Base-by-base conservation (phyloP, 768 basidiomycete genomes). In the Cytidiella melzeri region DNA sequence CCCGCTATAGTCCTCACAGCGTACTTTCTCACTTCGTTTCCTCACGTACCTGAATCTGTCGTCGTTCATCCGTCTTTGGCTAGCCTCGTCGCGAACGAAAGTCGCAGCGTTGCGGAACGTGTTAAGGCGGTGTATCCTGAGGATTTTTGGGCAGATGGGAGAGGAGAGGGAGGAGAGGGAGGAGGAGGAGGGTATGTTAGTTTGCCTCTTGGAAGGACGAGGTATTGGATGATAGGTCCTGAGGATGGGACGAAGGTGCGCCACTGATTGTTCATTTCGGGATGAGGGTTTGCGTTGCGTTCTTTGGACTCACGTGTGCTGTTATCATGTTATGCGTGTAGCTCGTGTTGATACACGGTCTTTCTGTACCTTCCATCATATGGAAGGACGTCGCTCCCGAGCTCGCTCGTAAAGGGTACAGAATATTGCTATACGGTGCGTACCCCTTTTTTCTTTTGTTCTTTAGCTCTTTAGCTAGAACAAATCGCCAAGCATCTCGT, bases 141-240 rank as follows among this genome's bases (percentile, higher is more conserved):
- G 48, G 74, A 85, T 54, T 82, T 76, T 57, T 87, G 30, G 30
- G 15, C 15, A n/a, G 30, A 34, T 34, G 30, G 30, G 80, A 59
- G 61, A 71, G n/a, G n/a, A n/a, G n/a, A n/a, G n/a, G n/a, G n/a
- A 0, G 75, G 80, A 10, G 30, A 7, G 30, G 15, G 15, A 34
- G 30, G 9, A 15, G 9, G 15, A 34, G 81, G 83, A 6, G 75
- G 70, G 9, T 89, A 88, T 64, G 83, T 74, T 3, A 64, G 67
- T 1, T 69, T 89, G 43, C 87, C 88, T 1, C 73, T 74, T 49
- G 88, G 88, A 37, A 71, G 73, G 50, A 84, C 82, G 52, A 40
- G 84, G 56, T 91, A 89, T 64, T 91, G 87, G 85, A 61, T 90
- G 36, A 60, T 84, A 24, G 88, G 88, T 3, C 86, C 86, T 19